Conservation (phyloP, 108 stramenopile species). For the Nannochloropsis granulata region DNA sequence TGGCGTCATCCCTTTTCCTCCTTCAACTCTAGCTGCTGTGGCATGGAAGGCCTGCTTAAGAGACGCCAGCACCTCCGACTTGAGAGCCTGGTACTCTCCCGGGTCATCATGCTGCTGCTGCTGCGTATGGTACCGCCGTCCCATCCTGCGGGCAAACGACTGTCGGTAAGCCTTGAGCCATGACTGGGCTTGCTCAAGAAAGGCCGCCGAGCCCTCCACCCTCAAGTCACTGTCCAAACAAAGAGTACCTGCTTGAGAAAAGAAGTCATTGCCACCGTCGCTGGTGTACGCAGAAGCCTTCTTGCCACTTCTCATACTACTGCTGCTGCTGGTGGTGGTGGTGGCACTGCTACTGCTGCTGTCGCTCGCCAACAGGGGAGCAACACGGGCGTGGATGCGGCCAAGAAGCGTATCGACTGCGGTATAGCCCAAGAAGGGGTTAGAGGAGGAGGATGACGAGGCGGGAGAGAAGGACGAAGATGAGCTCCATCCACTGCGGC, state of each 20-base stretch:
- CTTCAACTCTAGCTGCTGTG: background rate
- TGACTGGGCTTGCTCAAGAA: background rate
- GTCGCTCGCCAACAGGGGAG: background rate
- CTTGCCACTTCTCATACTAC: background rate
- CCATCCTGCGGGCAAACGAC: background rate
- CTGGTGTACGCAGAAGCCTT: too few relatives aligned
- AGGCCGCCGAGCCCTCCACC: background rate
- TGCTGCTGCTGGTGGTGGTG: background rate
- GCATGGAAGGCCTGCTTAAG: background rate
- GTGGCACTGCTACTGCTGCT: background rate
- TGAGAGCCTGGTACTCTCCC: background rate
- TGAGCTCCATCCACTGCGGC: background rate
- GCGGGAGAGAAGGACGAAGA: too few relatives aligned
- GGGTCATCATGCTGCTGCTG: background rate
- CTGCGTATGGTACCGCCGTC: background rate
- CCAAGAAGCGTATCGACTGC: background rate
- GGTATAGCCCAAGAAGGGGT: background rate
- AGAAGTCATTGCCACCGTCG: background rate
- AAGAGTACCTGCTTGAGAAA: background rate
- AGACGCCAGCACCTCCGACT: background rate
- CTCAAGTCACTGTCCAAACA: background rate
- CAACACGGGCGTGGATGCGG: background rate
- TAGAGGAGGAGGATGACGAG: too few relatives aligned
- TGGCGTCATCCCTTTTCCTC: background rate
- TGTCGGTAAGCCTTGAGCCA: background rate